Evolutionary conservation across 1,139 yeast genomes (phyloP), one percentile per base, ranked within the genome.

Genomic region (Groenewaldozyma sp.): DNA sequence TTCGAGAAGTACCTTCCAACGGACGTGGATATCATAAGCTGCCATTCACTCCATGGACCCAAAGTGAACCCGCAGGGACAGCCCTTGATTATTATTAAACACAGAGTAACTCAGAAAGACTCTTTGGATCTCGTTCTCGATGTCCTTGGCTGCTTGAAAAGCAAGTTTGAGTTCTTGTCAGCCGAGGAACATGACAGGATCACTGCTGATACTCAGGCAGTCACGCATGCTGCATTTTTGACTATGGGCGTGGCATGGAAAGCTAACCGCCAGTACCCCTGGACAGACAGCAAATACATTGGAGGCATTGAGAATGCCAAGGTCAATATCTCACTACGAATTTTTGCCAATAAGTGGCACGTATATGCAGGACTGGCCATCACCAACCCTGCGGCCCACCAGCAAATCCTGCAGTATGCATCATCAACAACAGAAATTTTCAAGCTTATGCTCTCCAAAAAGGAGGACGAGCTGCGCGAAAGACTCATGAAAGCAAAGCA

Each of bases 221-320:
- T 91, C 13, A 91, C 98, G 0, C 98, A 91, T 58, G 97, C 97
- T 4, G 97, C 97, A 0, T 91, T 91, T 56, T 67, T 91, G 45
- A 82, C 93, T 39, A 91, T 91, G 98, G 98, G 98, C 2, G 78
- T 80, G 7, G 98, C 98, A 2, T 91, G 98, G 98, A 81, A 74
- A 51, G 75, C 79, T 35, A 69, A 73, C 46, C 73, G 79, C 54
- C 82, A 83, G 56, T 91, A 87, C 57, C 98, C 98, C 0, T 91
- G 98, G 98, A 82, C 80, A 48, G 38, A 28, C 19, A 76, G 82
- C 2, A 70, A 77, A 52, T 87, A 95, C 93, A 67, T 77, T 28
- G 97, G 98, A 9, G 97, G 98, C 2, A 69, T 91, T 36, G 98
- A 91, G 59, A 91, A 91, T 59, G 97, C 95, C 24, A 91, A 91